Conservation (phyloP, 148 eudicot species). For the Vaccinium macrocarpon region DNA sequence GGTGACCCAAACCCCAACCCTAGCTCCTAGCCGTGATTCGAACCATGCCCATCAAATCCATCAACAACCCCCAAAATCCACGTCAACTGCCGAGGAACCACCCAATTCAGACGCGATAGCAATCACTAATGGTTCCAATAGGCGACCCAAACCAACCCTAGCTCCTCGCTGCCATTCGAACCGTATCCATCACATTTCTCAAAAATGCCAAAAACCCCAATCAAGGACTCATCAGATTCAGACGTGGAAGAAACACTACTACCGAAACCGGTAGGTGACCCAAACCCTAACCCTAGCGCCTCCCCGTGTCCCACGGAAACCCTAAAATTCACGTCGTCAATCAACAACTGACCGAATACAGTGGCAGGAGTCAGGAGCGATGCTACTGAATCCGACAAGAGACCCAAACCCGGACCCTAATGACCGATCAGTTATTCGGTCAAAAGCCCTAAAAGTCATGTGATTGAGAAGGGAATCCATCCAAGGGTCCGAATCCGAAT, state of each 20-base stretch:
- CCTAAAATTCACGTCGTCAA: slow-evolving; percentile 4
- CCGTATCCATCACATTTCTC: slow-evolving; percentile 16
- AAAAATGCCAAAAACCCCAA: slow-evolving; percentile 21
- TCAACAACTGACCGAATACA: neutral
- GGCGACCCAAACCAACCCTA: slow-evolving; percentile 32
- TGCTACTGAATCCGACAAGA: neutral
- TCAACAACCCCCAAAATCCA: neutral
- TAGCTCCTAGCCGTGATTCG: neutral
- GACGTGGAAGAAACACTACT: neutral
- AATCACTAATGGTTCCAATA: neutral
- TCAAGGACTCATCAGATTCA: neutral
- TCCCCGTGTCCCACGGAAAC: neutral
- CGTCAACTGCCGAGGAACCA: neutral
- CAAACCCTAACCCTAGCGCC: neutral
- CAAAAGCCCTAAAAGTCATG: slow-evolving; percentile 20
- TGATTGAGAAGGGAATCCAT: neutral
- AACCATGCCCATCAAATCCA: neutral
- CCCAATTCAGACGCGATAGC: slow-evolving; percentile 1
- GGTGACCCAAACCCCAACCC: neutral
- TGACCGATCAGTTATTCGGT: slow-evolving; percentile 3
- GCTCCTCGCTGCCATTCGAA: slow-evolving; percentile 32
- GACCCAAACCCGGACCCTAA: slow-evolving; percentile 19
- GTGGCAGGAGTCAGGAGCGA: neutral
- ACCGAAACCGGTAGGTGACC: neutral
- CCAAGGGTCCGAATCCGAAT: slow-evolving; percentile 12